These are phyloP conservation scores for Leccinum fibrillosum DNA, from an alignment of 768 basidiomycete species.

Conservation along the genomic window DNA sequence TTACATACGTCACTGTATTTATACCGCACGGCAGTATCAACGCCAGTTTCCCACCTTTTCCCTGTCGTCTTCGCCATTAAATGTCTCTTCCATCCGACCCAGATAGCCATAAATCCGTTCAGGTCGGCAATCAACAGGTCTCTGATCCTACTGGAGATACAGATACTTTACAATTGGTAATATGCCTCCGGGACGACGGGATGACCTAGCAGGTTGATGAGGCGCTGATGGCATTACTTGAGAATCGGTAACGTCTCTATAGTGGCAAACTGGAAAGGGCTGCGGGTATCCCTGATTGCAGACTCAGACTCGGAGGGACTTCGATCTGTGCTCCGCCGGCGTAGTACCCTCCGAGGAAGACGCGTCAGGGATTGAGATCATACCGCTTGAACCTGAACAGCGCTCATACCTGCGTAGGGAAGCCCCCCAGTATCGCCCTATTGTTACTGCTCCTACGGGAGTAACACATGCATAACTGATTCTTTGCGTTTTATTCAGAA, in stretches of 20 bases:
- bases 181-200: conserved; percentile 27
- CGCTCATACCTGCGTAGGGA: conserved; percentile 97
- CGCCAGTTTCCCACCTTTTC: background rate
- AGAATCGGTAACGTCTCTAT: conserved; percentile 71
- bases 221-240: conserved; percentile 29
- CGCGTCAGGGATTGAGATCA: conserved; percentile 82
- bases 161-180: conserved; percentile 61
- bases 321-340: conserved; percentile 8
- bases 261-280: conserved; percentile 71
- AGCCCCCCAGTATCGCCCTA: conserved; percentile 70
- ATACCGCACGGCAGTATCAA: conserved; percentile 18
- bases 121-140: conserved; percentile 24
- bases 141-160: conserved; percentile 30
- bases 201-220: conserved; percentile 30
- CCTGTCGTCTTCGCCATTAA: background rate
- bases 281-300: conserved; percentile 80
- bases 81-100: conserved; percentile 24
- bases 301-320: conserved; percentile 26
- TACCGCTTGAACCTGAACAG: conserved; percentile 98
- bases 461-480: conserved; percentile 50
- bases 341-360: conserved; percentile 19
- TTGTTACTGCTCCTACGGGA: conserved; percentile 39
- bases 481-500: conserved; percentile 42
- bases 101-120: conserved; percentile 10
- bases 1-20: conserved; percentile 31